phyloP scores from a whole-genome alignment of 2,329 filamentous ascomycete species.

The Pestalotiopsis sp. region DNA sequence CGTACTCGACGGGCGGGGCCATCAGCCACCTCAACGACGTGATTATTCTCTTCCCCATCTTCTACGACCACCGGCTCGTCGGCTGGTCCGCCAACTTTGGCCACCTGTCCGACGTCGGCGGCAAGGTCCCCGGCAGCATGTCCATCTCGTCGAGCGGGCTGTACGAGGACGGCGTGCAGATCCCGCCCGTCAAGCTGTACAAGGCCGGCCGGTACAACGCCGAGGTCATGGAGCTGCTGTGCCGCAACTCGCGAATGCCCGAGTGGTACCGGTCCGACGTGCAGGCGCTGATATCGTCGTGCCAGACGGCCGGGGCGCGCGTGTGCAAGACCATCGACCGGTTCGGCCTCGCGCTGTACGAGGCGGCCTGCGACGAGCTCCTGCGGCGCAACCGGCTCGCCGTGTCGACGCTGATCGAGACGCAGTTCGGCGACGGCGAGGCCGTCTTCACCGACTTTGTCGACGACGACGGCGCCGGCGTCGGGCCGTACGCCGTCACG shows the following conservation, averaged over 20 bases:
- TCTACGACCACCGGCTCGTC: constrained; percentile 43
- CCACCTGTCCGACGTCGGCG: constrained; percentile 47
- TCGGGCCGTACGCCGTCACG: constrained; percentile 47
- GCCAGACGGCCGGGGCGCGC: constrained; percentile 44
- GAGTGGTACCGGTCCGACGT: constrained; percentile 52
- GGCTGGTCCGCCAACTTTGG: constrained; percentile 54
- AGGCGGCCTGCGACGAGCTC: constrained; percentile 46
- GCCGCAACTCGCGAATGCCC: constrained; percentile 49
- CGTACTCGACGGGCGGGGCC: constrained; percentile 49
- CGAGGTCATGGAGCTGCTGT: constrained; percentile 45
- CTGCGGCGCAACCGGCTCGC: constrained; percentile 45
- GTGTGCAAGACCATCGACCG: constrained; percentile 47
- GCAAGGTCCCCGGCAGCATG: constrained; percentile 52
- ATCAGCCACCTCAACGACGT: constrained; percentile 53
- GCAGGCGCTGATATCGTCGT: constrained; percentile 47
- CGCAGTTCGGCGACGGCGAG: constrained; percentile 42
- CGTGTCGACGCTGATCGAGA: constrained; percentile 47
- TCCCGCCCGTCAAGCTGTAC: constrained; percentile 50
- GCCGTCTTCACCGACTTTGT: constrained; percentile 51
- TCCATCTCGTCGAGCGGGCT: constrained; percentile 49
- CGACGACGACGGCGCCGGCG: constrained; percentile 48
- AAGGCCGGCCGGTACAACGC: constrained; percentile 43
- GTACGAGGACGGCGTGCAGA: constrained; percentile 52
- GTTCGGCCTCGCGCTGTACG: constrained; percentile 46
- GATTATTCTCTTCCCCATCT: constrained; percentile 51